phyloP scores from a whole-genome alignment of 2,329 filamentous ascomycete species.

The Calonectria montana region DNA sequence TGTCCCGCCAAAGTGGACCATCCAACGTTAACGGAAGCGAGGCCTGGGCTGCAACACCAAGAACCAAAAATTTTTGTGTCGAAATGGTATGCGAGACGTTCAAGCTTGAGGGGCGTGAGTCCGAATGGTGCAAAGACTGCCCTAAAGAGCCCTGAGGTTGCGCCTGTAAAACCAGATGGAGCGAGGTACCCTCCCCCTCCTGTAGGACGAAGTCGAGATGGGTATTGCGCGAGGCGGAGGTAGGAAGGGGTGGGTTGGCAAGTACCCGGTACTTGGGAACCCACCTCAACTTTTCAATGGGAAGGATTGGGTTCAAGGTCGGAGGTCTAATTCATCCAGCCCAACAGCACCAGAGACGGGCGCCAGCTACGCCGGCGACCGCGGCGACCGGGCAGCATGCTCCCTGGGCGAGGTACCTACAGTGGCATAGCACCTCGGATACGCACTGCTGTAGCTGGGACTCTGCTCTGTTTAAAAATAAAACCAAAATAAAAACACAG shows the following conservation, averaged over 20 bases:
- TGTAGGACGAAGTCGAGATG: neutral
- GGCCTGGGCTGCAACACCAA: neutral
- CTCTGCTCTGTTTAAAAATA: neutral
- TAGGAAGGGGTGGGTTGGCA: neutral
- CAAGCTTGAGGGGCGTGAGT: neutral
- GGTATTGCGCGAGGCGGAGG: neutral
- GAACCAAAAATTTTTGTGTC: neutral
- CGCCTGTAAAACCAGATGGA: neutral
- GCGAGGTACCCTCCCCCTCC: no score
- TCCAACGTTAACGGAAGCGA: neutral
- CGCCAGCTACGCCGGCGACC: neutral
- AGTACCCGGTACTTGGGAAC: constrained; percentile 14
- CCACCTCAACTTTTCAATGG: neutral
- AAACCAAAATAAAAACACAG: neutral
- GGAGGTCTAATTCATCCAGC: neutral
- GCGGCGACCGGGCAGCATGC: neutral
- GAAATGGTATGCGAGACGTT: neutral
- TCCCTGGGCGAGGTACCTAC: neutral
- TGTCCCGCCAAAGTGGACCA: neutral
- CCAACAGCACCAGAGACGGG: neutral
- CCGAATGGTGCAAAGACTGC: neutral
- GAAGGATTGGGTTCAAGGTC: constrained; percentile 2
- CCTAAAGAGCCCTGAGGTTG: neutral
- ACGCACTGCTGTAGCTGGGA: neutral
- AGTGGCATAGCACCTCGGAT: neutral